Base-by-base conservation (phyloP, 73 alveolate genomes). In the Stentor coeruleus region DNA sequence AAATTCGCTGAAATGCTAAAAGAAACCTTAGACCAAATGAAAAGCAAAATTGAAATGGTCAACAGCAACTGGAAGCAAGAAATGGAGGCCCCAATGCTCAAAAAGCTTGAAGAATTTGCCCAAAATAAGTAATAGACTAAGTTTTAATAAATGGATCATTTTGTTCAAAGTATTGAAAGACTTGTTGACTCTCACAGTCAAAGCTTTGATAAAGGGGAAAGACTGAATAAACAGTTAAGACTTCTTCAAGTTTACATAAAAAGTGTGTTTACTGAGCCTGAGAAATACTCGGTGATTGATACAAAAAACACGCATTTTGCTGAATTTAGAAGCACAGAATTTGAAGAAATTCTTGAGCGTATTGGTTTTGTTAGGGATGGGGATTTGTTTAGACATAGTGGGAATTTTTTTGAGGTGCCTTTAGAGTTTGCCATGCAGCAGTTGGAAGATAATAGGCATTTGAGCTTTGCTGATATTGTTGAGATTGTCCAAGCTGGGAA, bases 161-260 rank as follows among this genome's bases (percentile, higher is more conserved):
- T 98, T 95, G 38, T 86, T 96, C 74, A 96, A 96, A 74, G 94
- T 95, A 87, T 87, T 97, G 42, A 95, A 97, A 77, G 94, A 97
- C 87, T 91, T 97, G 36, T 97, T 26, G 94, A 93, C 81, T 98
- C 98, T 6, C 96, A 95, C 38, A 92, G 97, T 76, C 82, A 88
- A 49, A 97, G 94, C 86, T 97, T 97, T 82, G 82, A 82, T 26
- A 66, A 26, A n/a, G 59, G 59, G n/a, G 35, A 66, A 26, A 66
- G 14, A 66, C 59, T 11, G n/a, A 66, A 66, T n/a, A 66, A 66
- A 66, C 81, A 66, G n/a, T 66, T 26, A n/a, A 26, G 38, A 31
- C 66, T 49, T 49, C 66, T 49, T 11, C 66, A 49, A 66, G 59
- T 26, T 26, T 66, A 66, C 15, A 6, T 66, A 11, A 66, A 66